Evolutionary conservation across 2,329 filamentous ascomycete genomes (phyloP).

Genomic region (Rugonectria rugulosa): DNA sequence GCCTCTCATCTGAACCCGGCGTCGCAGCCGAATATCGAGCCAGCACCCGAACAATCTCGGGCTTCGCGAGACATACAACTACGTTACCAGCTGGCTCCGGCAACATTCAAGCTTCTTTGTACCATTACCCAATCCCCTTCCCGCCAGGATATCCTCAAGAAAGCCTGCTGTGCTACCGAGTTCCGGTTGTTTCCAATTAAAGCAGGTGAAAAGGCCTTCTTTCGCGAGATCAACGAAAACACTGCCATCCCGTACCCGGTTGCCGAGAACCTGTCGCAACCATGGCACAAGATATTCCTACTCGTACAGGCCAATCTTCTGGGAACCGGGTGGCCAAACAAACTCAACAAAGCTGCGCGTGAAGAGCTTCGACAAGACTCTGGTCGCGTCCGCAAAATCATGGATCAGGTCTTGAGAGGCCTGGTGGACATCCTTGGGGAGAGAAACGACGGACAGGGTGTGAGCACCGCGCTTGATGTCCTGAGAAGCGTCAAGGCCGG

Average conservation of each 20-base stretch:
- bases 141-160: constrained; percentile 46
- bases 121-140: constrained; percentile 37
- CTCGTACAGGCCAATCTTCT: constrained; percentile 77
- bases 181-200: constrained; percentile 48
- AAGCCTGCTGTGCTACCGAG: constrained; percentile 49
- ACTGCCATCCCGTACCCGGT: constrained; percentile 49
- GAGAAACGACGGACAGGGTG: constrained; percentile 67
- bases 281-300: constrained; percentile 78
- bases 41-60: neutral
- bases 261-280: constrained; percentile 56
- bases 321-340: constrained; percentile 65
- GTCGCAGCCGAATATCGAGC: neutral
- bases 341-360: constrained; percentile 45
- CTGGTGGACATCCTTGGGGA: constrained; percentile 48
- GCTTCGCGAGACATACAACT: constrained; percentile 40
- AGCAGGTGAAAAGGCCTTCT: constrained; percentile 45
- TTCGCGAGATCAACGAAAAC: constrained; percentile 49
- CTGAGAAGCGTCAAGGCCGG: constrained; percentile 77
- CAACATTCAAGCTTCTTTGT: constrained; percentile 43
- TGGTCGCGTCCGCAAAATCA: constrained; percentile 41
- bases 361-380: constrained; percentile 45
- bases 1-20: neutral
- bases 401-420: constrained; percentile 48
- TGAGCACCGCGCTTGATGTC: constrained; percentile 77
- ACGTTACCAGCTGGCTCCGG: constrained; percentile 44